Evolutionary conservation across 306 rosid species (phyloP).

Genomic region (Vicia villosa): DNA sequence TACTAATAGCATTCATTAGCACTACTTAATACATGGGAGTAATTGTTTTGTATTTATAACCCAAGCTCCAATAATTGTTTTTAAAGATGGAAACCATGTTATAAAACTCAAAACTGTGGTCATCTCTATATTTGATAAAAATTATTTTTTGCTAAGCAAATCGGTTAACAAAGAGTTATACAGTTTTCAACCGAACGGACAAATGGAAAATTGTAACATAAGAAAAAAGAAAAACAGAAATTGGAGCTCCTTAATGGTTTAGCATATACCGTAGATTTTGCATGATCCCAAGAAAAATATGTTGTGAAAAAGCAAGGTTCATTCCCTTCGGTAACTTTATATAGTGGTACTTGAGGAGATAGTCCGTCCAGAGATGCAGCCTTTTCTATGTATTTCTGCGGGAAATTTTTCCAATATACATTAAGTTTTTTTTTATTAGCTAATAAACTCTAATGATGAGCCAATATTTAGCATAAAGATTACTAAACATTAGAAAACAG

Average conservation of each 20-base stretch:
- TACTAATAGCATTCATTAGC: background rate
- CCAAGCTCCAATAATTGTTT: background rate
- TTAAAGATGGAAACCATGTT: slow-evolving; percentile 5
- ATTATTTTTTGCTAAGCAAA: background rate
- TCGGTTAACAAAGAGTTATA: background rate
- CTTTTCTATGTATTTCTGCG: slow-evolving; percentile 81
- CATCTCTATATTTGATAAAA: slow-evolving; percentile 13
- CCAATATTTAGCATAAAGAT: background rate
- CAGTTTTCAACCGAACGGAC: slow-evolving; percentile 19
- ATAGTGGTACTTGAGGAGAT: slow-evolving; percentile 77
- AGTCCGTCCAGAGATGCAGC: slow-evolving; percentile 89
- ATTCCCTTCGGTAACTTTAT: slow-evolving; percentile 93
- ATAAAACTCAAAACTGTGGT: slow-evolving; percentile 3
- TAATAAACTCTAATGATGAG: background rate
- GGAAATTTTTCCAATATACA: slow-evolving; percentile 26
- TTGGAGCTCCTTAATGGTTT: slow-evolving; percentile 15
- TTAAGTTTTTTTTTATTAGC: background rate
- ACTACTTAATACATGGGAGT: slow-evolving; percentile 4
- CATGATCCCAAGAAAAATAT: slow-evolving; percentile 87
- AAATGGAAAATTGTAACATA: slow-evolving; percentile 11
- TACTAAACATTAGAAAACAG: background rate
- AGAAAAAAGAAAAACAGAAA: slow-evolving; percentile 33
- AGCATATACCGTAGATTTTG: slow-evolving; percentile 78
- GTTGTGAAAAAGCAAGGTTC: slow-evolving; percentile 97
- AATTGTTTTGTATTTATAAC: background rate